A percentile compares a stretch with the other conserved stretches of the same genome.
Evolutionary conservation across 805 yeast species (phyloP).

Genomic region (Candida sakaeoensis): DNA sequence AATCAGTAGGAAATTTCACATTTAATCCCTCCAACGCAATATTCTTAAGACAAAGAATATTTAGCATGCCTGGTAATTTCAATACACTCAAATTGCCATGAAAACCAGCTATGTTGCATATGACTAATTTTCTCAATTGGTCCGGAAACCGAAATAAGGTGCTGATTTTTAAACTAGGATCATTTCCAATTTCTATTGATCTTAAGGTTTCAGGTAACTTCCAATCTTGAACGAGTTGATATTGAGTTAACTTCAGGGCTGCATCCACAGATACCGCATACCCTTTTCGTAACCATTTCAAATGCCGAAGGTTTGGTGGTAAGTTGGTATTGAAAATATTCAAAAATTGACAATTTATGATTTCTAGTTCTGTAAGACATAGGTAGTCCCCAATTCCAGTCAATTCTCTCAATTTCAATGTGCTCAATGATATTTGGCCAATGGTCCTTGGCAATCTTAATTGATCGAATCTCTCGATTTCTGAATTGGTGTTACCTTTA

Average conservation of each 20-base stretch:
- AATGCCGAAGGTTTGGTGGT: not conserved
- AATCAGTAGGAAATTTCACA: conserved; percentile 1
- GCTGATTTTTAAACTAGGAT: conserved; percentile 3
- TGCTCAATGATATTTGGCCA: not conserved
- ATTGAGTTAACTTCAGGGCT: not conserved
- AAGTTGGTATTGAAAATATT: conserved; percentile 4
- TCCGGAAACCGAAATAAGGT: not conserved
- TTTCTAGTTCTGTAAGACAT: not conserved
- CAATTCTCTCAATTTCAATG: conserved; percentile 3
- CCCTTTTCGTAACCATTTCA: not conserved
- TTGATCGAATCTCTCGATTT: not conserved
- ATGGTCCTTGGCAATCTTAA: conserved; percentile 1
- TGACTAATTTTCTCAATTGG: not conserved
- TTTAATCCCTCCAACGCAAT: not conserved
- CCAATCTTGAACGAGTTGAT: not conserved
- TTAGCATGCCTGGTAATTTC: conserved; percentile 1
- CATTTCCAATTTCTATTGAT: conserved; percentile 1
- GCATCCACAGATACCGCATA: not conserved
- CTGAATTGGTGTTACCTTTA: conserved; percentile 1
- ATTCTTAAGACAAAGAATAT: conserved; percentile 2
- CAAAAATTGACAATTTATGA: conserved; percentile 5
- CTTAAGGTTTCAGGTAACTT: conserved; percentile 3
- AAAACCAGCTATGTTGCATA: conserved; percentile 8
- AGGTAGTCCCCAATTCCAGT: not conserved
- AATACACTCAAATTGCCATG: conserved; percentile 1